phyloP scores from a whole-genome alignment of 1,139 yeast species.

The Williopsis jadinii region DNA sequence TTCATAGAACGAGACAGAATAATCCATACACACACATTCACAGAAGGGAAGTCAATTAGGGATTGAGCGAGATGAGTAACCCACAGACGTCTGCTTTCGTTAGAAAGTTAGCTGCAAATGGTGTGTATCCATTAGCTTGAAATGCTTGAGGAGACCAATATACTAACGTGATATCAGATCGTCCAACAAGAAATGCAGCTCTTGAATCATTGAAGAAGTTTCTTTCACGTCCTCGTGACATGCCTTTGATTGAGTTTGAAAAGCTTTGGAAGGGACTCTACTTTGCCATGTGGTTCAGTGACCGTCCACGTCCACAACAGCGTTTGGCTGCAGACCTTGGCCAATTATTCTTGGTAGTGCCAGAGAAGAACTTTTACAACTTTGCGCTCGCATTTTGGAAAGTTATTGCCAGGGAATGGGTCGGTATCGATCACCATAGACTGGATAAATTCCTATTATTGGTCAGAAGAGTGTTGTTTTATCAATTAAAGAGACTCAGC shows the following conservation, averaged over 20 bases:
- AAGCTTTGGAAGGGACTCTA: slow-evolving; percentile 93
- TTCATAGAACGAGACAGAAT: neutral
- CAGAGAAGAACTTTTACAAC: slow-evolving; percentile 32
- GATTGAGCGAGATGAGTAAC: slow-evolving; percentile 6
- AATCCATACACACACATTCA: too few relatives aligned
- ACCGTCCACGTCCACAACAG: slow-evolving; percentile 88
- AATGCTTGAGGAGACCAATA: too few relatives aligned
- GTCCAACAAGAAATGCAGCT: slow-evolving; percentile 70
- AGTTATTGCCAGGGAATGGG: slow-evolving; percentile 79
- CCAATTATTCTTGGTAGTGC: slow-evolving; percentile 41
- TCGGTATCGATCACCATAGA: slow-evolving; percentile 75
- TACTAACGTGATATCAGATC: slow-evolving; percentile 27
- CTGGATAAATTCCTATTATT: slow-evolving; percentile 79
- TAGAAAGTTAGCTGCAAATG: slow-evolving; percentile 79
- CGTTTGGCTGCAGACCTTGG: slow-evolving; percentile 72
- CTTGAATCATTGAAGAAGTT: slow-evolving; percentile 58
- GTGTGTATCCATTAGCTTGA: slow-evolving; percentile 19
- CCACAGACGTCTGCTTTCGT: slow-evolving; percentile 47
- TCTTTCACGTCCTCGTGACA: slow-evolving; percentile 34
- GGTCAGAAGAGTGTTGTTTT: slow-evolving; percentile 69
- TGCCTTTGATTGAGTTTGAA: slow-evolving; percentile 53
- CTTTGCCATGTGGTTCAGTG: slow-evolving; percentile 94
- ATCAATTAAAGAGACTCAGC: slow-evolving; percentile 51
- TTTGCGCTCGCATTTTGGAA: slow-evolving; percentile 80
- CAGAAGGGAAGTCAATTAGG: too few relatives aligned